phyloP scores from a whole-genome alignment of 148 eudicot genomes.

The Arctostaphylos glauca region DNA sequence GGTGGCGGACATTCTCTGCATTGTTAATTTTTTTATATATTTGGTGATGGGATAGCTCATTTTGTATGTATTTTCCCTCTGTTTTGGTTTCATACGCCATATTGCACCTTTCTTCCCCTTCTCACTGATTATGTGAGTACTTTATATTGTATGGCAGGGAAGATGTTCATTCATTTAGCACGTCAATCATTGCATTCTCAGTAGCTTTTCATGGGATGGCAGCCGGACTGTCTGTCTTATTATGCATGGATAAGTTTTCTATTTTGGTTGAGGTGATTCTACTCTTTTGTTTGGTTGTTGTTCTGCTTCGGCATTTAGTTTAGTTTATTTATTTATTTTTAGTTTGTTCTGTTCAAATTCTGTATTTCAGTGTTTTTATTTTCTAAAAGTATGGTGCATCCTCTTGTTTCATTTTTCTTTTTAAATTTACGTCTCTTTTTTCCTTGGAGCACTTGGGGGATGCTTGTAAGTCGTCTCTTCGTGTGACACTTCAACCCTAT shows the following conservation, averaged over 20 bases:
- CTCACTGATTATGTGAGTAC: constrained; percentile 3
- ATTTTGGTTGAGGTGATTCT: constrained; percentile 58
- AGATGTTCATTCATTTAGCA: constrained; percentile 55
- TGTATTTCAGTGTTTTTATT: background rate
- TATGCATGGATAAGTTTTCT: constrained; percentile 71
- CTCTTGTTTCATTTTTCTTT: background rate
- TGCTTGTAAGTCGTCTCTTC: background rate
- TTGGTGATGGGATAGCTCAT: background rate
- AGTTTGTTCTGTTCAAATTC: background rate
- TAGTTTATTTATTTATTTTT: background rate
- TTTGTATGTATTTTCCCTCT: background rate
- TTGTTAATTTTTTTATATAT: background rate
- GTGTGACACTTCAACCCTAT: background rate
- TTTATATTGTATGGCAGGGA: constrained; percentile 55
- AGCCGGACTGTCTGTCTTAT: constrained; percentile 41
- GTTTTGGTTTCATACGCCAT: background rate
- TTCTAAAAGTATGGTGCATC: background rate
- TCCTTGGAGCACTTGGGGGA: background rate
- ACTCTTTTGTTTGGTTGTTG: background rate
- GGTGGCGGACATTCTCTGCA: constrained; percentile 5
- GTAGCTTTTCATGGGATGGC: constrained; percentile 45
- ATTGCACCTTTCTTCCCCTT: background rate
- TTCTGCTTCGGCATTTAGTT: background rate
- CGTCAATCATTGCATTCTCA: constrained; percentile 47
- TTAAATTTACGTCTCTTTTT: background rate